Evolutionary conservation across 1,284 basidiomycete genomes (phyloP), one percentile per base, ranked within the genome.

Genomic region (Trichosporon coremiiforme): DNA sequence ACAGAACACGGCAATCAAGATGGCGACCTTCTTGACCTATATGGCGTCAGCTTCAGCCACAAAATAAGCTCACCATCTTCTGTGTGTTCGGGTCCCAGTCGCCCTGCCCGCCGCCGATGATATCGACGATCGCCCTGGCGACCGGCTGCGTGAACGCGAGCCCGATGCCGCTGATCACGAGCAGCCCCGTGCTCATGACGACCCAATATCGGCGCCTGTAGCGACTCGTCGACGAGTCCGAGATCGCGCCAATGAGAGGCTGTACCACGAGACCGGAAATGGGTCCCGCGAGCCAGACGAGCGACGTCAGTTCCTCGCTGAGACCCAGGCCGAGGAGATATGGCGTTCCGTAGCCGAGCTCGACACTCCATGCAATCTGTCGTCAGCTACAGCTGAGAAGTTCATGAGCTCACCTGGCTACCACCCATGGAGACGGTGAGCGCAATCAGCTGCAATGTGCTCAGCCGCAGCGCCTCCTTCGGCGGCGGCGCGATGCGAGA

Each of bases 181-280:
- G 86, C 64, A 93, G 89, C n/a, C 87, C 81, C 0, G 94, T 95
- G 2, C 94, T 94, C 17, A 89, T 85, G 22, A 90, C 85, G 73
- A 98, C 89, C 94, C 95, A 98, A 82, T 91, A 94, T 70, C 96
- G 87, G 64, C 95, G 87, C 53, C 94, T 88, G 80, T 92, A 98
- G 77, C 89, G 90, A 22, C 94, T 96, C 1, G 88, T 87, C 0
- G 94, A 97, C 41, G 92, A 90, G 82, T 98, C 95, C 6, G 95
- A 98, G 76, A 98, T 89, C 5, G 94, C 94, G 75, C 95, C 96
- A 75, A 99, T 95, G 71, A 98, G 87, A 20, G 96, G 96, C 81
- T 99, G 96, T 4, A 94, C 94, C 68, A 99, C 86, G 63, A 99
- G 86, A 7, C 96, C 96, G 68, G 92, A 93, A 70, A 98, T 78